A percentile compares a stretch with the other conserved stretches of the same genome.
These are phyloP conservation scores for Vinca major DNA, from an alignment of 305 asterid species.

Conservation along the genomic window DNA sequence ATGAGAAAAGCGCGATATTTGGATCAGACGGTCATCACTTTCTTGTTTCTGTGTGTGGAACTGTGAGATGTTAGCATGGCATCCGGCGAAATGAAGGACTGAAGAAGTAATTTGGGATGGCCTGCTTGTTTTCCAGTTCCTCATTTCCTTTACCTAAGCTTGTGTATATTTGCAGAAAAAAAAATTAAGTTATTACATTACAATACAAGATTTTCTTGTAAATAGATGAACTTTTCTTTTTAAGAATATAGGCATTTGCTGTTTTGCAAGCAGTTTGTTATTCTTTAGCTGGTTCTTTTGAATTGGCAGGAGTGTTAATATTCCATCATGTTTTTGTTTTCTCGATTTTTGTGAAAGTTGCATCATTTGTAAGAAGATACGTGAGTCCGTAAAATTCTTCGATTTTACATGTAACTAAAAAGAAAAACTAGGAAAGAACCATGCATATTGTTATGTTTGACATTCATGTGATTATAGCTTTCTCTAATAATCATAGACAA, in stretches of 20 bases:
- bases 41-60: neutral
- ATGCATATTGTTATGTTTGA: neutral
- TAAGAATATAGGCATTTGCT: neutral
- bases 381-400: neutral
- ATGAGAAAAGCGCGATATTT: neutral
- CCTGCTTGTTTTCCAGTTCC: too few species aligned
- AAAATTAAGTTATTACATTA: constrained; percentile 5
- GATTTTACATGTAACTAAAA: too few species aligned
- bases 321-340: constrained; percentile 1
- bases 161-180: constrained; percentile 11
- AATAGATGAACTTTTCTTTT: constrained; percentile 4
- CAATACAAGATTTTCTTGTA: constrained; percentile 2
- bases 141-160: neutral
- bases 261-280: neutral
- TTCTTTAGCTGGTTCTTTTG: neutral
- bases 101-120: too few species aligned
- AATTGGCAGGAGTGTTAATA: neutral
- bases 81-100: too few species aligned
- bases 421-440: neutral
- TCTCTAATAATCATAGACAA: neutral
- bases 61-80: too few species aligned
- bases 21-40: constrained; percentile 1
- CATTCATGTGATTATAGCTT: neutral
- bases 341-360: neutral
- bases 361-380: neutral